Percentiles rank a stretch among this genome's conserved stretches.
These are phyloP conservation scores for Alternaria gansuensis DNA, from an alignment of 2,329 filamentous ascomycete genomes.

Conservation along the genomic window DNA sequence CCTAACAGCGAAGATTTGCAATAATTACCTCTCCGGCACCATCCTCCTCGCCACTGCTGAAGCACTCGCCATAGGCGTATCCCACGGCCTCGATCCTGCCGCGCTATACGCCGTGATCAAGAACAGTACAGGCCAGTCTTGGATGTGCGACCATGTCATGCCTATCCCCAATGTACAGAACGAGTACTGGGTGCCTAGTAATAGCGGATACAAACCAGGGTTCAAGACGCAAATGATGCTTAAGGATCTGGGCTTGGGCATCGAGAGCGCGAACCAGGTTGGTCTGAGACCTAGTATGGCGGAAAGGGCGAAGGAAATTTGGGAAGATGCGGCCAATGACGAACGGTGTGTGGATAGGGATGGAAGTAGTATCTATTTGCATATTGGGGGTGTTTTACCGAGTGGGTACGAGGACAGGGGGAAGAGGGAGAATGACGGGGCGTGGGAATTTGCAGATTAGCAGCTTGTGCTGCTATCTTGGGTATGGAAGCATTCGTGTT, in stretches of 20 bases:
- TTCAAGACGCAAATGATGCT: constrained; percentile 51
- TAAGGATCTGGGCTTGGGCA: constrained; percentile 45
- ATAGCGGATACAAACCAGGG: constrained; percentile 45
- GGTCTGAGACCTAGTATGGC: constrained; percentile 41
- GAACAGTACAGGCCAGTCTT: constrained; percentile 44
- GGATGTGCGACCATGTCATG: constrained; percentile 49
- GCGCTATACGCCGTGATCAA: constrained; percentile 42
- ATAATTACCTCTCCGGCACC: constrained; percentile 47
- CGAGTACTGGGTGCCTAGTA: constrained; percentile 45
- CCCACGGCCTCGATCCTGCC: constrained; percentile 42
- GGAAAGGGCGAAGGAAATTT: constrained; percentile 40
- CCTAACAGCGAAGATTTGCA: constrained; percentile 47
- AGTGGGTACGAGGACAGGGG: constrained; percentile 41
- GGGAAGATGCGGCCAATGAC: constrained; percentile 39
- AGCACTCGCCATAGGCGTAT: constrained; percentile 45
- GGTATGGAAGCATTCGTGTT: background rate
- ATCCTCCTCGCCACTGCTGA: constrained; percentile 46
- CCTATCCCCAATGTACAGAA: constrained; percentile 44
- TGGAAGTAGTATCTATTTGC: constrained; percentile 45
- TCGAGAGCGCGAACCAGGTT: constrained; percentile 40
- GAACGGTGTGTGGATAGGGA: constrained; percentile 40
- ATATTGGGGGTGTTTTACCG: constrained; percentile 42
- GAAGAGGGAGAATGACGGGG: constrained; percentile 33
- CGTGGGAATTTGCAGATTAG: constrained; percentile 35
- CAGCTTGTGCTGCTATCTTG: background rate